These are phyloP conservation scores for Anaeromyces robustus DNA, from an alignment of 192 early-diverging fungal species.

Conservation along the genomic window DNA sequence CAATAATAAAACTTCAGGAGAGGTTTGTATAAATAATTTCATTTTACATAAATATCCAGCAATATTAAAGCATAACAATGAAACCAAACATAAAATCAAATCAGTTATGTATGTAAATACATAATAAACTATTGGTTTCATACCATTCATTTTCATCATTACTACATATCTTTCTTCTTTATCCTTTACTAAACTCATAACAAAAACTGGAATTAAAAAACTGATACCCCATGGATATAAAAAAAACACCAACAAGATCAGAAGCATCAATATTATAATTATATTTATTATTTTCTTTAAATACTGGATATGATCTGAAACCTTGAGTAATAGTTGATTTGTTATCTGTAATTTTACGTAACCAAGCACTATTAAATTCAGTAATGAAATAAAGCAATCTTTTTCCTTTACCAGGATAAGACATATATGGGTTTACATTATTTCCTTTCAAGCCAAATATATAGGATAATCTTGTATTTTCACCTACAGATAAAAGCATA, in stretches of 20 bases:
- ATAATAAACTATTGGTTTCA: constrained; percentile 42
- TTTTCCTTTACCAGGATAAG: neutral
- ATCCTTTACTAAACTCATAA: constrained; percentile 48
- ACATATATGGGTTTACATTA: neutral
- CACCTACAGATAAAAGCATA: neutral
- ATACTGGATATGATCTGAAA: constrained; percentile 33
- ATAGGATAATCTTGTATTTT: neutral
- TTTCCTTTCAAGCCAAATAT: neutral
- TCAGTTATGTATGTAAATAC: constrained; percentile 46
- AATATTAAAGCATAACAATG: constrained; percentile 39
- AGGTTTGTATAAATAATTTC: constrained; percentile 44
- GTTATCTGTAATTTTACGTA: neutral
- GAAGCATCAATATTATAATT: constrained; percentile 20
- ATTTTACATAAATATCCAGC: constrained; percentile 34
- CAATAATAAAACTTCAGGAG: constrained; percentile 16
- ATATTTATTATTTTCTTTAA: neutral
- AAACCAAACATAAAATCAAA: constrained; percentile 35
- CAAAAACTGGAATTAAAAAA: constrained; percentile 50
- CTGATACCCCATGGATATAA: constrained; percentile 58
- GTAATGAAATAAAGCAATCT: neutral
- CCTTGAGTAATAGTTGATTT: constrained; percentile 42
- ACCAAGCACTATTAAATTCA: neutral
- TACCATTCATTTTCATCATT: constrained; percentile 63
- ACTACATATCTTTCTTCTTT: constrained; percentile 51
- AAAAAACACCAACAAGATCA: constrained; percentile 35